phyloP scores from a whole-genome alignment of 1,284 basidiomycete species.

The Cutaneotrichosporon mucoides region DNA sequence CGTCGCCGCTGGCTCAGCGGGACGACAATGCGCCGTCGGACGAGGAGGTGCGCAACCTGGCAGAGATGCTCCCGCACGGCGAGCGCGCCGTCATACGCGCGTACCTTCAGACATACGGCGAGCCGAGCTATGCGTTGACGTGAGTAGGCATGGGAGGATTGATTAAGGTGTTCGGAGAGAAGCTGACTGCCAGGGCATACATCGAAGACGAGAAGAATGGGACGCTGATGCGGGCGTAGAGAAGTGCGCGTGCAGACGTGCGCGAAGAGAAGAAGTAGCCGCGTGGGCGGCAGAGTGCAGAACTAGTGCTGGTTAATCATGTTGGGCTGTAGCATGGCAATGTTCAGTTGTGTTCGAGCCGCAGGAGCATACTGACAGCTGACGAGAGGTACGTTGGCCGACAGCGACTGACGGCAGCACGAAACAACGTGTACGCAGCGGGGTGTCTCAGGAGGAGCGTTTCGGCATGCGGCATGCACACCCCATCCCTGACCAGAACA shows the following conservation, averaged over 20 bases:
- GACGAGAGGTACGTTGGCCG: too few species aligned
- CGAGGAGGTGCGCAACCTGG: constrained; percentile 59
- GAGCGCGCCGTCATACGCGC: constrained; percentile 64
- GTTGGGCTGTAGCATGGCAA: too few species aligned
- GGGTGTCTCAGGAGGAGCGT: too few species aligned
- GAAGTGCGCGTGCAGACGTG: not conserved
- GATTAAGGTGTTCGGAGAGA: not conserved
- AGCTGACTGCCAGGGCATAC: constrained; percentile 57
- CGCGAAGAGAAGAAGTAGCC: not conserved
- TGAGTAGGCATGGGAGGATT: constrained; percentile 17
- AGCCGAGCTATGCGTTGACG: constrained; percentile 74
- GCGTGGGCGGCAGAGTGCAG: not conserved
- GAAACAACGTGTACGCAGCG: too few species aligned
- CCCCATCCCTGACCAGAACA: too few species aligned
- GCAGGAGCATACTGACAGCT: too few species aligned
- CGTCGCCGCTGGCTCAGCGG: constrained; percentile 9
- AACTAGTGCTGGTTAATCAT: too few species aligned
- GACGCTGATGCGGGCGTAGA: constrained; percentile 44
- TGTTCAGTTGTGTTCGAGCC: too few species aligned
- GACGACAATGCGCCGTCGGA: constrained; percentile 17
- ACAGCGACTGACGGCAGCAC: too few species aligned
- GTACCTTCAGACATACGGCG: constrained; percentile 65
- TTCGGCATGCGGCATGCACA: too few species aligned
- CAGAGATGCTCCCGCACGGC: constrained; percentile 69
- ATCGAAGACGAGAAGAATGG: constrained; percentile 81